Evolutionary conservation across 768 basidiomycete genomes (phyloP).

Genomic region (Boletellus sp.): DNA sequence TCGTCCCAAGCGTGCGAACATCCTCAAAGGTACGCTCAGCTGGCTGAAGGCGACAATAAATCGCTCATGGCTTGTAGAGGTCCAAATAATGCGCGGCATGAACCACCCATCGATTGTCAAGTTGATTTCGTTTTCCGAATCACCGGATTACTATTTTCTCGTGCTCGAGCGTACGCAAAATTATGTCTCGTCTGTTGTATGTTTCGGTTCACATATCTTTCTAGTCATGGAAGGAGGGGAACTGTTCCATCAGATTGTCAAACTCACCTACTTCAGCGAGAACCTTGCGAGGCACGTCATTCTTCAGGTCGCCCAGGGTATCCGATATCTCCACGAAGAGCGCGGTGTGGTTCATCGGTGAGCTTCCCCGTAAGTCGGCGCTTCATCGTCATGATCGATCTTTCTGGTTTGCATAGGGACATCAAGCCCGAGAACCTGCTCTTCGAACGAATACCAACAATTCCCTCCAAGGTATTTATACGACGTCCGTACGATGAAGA

Average conservation of each 20-base stretch:
- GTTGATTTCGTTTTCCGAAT: conserved; percentile 88
- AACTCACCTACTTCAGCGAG: conserved; percentile 97
- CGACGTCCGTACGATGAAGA: conserved; percentile 94
- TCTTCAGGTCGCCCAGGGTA: conserved; percentile 90
- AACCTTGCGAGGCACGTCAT: conserved; percentile 97
- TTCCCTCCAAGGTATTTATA: conserved; percentile 73
- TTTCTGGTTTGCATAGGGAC: conserved; percentile 44
- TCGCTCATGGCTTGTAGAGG: conserved; percentile 54
- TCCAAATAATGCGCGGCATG: conserved; percentile 97
- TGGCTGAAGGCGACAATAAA: not conserved
- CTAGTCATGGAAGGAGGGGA: conserved; percentile 97
- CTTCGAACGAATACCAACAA: conserved; percentile 88
- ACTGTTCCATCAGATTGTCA: conserved; percentile 98
- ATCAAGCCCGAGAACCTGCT: conserved; percentile 98
- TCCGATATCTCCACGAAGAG: conserved; percentile 95
- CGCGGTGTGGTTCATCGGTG: conserved; percentile 94
- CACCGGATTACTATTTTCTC: conserved; percentile 89
- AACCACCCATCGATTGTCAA: conserved; percentile 92
- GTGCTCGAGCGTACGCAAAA: conserved; percentile 76
- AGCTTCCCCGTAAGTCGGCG: conserved; percentile 5
- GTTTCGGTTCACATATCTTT: conserved; percentile 9
- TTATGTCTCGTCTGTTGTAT: not conserved
- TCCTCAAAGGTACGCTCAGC: conserved; percentile 71
- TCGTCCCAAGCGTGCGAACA: conserved; percentile 80
- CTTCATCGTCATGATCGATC: not conserved